These are phyloP conservation scores for Micractinium sp. DNA, from an alignment of 139 green algal genomes.

Conservation along the genomic window DNA sequence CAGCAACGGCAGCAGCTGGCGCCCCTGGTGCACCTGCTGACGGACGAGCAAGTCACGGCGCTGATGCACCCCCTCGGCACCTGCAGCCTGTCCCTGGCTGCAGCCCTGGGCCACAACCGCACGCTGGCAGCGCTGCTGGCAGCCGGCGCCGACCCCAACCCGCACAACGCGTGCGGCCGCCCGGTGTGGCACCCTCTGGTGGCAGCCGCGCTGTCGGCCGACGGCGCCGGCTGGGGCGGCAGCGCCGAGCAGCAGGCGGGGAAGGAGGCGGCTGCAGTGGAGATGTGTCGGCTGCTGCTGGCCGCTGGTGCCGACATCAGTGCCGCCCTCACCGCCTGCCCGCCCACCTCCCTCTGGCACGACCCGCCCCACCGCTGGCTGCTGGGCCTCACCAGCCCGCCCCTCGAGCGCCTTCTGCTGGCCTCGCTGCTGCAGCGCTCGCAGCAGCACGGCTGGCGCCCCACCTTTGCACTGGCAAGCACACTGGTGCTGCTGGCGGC, in stretches of 20 bases:
- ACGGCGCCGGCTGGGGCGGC: not conserved
- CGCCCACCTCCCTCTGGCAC: not conserved
- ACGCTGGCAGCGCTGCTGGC: slow-evolving; percentile 22
- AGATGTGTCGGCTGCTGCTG: slow-evolving; percentile 5
- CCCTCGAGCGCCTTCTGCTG: slow-evolving; percentile 3
- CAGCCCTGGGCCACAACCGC: not conserved
- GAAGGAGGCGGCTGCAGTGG: not conserved
- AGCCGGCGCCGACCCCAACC: not conserved
- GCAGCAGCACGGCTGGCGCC: not conserved
- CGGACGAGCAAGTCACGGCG: not conserved
- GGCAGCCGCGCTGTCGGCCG: not conserved
- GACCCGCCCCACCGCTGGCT: not conserved
- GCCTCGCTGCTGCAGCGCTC: not conserved
- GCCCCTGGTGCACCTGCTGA: not conserved
- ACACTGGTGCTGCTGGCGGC: slow-evolving; percentile 3
- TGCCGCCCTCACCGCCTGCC: not conserved
- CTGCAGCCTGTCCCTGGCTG: slow-evolving; percentile 2
- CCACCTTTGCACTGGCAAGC: not conserved
- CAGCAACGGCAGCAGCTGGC: not conserved
- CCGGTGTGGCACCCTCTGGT: slow-evolving; percentile 8
- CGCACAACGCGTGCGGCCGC: not conserved
- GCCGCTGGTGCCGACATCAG: not conserved
- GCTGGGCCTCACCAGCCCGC: not conserved
- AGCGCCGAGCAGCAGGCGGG: not conserved
- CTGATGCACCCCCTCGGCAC: not conserved